Evolutionary conservation across 1,284 basidiomycete species (phyloP).

Genomic region (Austroboletus rostrupii): DNA sequence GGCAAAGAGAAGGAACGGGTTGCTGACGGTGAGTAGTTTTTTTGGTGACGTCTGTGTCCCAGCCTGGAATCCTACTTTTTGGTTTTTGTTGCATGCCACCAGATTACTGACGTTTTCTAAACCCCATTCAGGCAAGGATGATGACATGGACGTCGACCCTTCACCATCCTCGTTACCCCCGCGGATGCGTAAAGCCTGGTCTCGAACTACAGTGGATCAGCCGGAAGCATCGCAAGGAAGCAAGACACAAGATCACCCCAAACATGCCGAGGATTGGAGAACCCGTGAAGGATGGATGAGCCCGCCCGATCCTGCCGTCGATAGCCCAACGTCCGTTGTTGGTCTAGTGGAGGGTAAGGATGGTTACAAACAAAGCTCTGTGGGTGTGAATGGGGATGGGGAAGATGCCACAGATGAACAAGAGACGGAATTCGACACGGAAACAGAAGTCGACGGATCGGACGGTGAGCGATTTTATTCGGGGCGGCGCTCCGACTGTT

Average conservation of each 20-base stretch:
- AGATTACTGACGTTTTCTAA: conserved; percentile 6
- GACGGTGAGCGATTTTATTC: conserved; percentile 23
- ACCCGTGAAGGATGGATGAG: conserved; percentile 17
- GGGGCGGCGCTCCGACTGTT: conserved; percentile 7
- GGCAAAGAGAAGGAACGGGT: conserved; percentile 19
- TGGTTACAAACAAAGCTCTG: background rate
- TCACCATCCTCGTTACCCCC: conserved; percentile 44
- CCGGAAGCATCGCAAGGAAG: conserved; percentile 5
- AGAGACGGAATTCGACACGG: conserved; percentile 32
- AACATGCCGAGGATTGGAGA: conserved; percentile 8
- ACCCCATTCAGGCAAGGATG: conserved; percentile 7
- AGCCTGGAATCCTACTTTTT: background rate
- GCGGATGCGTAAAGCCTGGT: conserved; percentile 59
- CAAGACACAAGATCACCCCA: background rate
- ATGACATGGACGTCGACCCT: conserved; percentile 1
- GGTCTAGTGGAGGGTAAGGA: conserved; percentile 2
- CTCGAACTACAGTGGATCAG: conserved; percentile 24
- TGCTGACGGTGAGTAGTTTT: conserved; percentile 24
- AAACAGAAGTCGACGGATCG: conserved; percentile 29
- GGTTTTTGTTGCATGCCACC: background rate
- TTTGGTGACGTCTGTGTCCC: background rate
- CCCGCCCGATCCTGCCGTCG: conserved; percentile 7
- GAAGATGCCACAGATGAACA: conserved; percentile 23
- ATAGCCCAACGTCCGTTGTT: conserved; percentile 20
- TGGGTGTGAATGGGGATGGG: conserved; percentile 7